Conservation (phyloP, 2,329 filamentous ascomycete genomes). For the Xenosphaeropsis pyriputrescens region DNA sequence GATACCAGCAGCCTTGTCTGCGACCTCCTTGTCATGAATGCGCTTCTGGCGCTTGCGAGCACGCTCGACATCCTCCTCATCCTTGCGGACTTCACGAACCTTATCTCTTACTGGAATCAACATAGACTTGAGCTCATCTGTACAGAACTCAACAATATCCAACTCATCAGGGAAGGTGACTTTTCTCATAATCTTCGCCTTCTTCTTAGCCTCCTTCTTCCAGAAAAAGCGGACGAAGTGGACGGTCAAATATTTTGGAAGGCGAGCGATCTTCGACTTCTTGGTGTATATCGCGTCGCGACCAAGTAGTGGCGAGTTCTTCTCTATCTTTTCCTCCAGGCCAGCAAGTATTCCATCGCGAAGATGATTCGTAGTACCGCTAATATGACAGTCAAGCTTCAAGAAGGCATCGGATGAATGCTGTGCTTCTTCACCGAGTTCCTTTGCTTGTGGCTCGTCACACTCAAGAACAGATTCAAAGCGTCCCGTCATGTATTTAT, state of each 20-base stretch:
- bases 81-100: slow-evolving; percentile 87
- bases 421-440: slow-evolving; percentile 56
- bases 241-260: slow-evolving; percentile 90
- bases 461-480: slow-evolving; percentile 71
- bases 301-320: slow-evolving; percentile 63
- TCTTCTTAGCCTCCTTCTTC: slow-evolving; percentile 91
- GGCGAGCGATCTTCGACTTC: slow-evolving; percentile 72
- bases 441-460: slow-evolving; percentile 65
- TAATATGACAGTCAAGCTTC: slow-evolving; percentile 95
- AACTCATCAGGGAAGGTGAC: slow-evolving; percentile 91
- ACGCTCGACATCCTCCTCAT: slow-evolving; percentile 85
- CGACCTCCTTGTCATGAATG: slow-evolving; percentile 30
- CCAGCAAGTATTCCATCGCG: slow-evolving; percentile 75
- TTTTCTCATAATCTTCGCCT: slow-evolving; percentile 99
- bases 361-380: slow-evolving; percentile 72
- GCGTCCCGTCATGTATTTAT: slow-evolving; percentile 77
- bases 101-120: slow-evolving; percentile 91
- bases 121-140: slow-evolving; percentile 69
- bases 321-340: slow-evolving; percentile 81
- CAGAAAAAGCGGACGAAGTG: slow-evolving; percentile 98
- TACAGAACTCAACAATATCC: slow-evolving; percentile 89
- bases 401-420: slow-evolving; percentile 62
- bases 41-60: slow-evolving; percentile 83
- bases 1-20: slow-evolving; percentile 30
- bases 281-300: slow-evolving; percentile 80